Evolutionary conservation across 2,329 filamentous ascomycete genomes (phyloP).

Genomic region (Aspergillus awamori): DNA sequence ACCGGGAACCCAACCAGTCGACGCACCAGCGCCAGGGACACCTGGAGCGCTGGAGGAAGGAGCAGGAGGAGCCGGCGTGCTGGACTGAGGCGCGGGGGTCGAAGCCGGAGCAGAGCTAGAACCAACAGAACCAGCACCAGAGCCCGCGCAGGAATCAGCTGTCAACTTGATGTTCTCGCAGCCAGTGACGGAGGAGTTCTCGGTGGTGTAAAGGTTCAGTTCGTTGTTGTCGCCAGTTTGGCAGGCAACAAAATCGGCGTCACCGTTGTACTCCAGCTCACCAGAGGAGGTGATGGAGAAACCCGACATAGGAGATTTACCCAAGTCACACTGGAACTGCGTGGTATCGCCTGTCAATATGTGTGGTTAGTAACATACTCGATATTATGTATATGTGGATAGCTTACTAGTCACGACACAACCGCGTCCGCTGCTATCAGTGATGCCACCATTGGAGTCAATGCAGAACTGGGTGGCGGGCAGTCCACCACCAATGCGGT

Average conservation of each 20-base stretch:
- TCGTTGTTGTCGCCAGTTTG: constrained; percentile 51
- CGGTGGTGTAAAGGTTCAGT: constrained; percentile 47
- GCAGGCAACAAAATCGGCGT: constrained; percentile 62
- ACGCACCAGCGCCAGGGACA: constrained; percentile 13
- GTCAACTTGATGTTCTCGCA: constrained; percentile 39
- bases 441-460: constrained; percentile 56
- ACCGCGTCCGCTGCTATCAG: constrained; percentile 59
- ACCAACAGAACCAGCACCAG: constrained; percentile 23
- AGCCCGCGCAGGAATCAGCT: constrained; percentile 41
- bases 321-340: constrained; percentile 64
- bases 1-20: constrained; percentile 15
- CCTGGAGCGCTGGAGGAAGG: constrained; percentile 6
- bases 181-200: constrained; percentile 34
- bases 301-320: constrained; percentile 55
- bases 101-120: constrained; percentile 17
- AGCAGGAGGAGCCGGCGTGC: not conserved
- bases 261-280: constrained; percentile 55
- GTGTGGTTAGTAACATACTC: constrained; percentile 15
- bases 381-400: not conserved
- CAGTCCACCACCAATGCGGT: constrained; percentile 57
- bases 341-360: constrained; percentile 53
- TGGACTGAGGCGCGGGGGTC: constrained; percentile 8
- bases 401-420: constrained; percentile 65
- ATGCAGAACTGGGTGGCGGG: constrained; percentile 58
- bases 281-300: constrained; percentile 61